Conservation (phyloP, 495 filamentous ascomycete genomes). For the Hypoxylon cercidicola region DNA sequence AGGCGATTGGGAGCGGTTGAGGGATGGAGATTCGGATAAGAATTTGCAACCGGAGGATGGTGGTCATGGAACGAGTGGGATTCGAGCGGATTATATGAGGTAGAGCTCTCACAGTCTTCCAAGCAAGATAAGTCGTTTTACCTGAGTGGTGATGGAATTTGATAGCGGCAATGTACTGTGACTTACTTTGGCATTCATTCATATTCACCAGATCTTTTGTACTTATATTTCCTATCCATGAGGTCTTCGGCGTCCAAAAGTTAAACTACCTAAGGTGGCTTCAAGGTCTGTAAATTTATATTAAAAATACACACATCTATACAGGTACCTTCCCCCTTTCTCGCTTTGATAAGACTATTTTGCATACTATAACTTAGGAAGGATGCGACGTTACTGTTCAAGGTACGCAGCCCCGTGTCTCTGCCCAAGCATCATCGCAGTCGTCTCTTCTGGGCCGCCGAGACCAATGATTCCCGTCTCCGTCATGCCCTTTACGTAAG, state of each 20-base stretch:
- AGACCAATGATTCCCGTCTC: conserved; percentile 10
- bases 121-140: background rate
- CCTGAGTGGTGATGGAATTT: background rate
- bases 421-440: conserved; percentile 7
- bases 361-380: no score
- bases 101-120: conserved; percentile 5
- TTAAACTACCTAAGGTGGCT: no score
- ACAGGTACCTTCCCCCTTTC: no score
- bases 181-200: no score
- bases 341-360: no score
- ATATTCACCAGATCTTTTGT: no score
- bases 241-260: no score
- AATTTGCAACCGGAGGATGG: conserved; percentile 32
- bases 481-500: conserved; percentile 14
- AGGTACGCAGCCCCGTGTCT: conserved; percentile 13
- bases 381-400: background rate
- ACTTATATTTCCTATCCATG: no score
- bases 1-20: conserved; percentile 12
- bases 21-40: conserved; percentile 32
- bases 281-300: no score
- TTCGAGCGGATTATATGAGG: conserved; percentile 9
- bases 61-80: background rate
- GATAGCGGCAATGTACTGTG: background rate
- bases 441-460: conserved; percentile 9
- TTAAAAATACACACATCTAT: no score